A percentile compares a stretch with the other conserved stretches of the same genome.
These are phyloP conservation scores for Amanita phalloides DNA, from an alignment of 768 basidiomycete genomes.

Conservation along the genomic window DNA sequence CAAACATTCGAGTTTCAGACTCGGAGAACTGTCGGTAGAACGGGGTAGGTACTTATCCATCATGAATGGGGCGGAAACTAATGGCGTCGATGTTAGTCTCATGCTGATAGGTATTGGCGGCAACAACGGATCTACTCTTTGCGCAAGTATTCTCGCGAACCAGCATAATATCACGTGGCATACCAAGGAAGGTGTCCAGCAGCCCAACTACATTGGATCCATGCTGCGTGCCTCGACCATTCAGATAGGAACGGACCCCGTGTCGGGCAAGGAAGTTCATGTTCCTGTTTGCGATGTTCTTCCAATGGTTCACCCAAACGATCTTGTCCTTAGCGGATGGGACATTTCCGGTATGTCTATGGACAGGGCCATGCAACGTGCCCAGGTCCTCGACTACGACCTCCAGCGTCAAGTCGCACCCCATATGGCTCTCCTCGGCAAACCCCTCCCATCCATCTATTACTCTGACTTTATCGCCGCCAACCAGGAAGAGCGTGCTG, in stretches of 20 bases:
- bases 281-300: slow-evolving; percentile 88
- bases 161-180: slow-evolving; percentile 90
- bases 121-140: slow-evolving; percentile 93
- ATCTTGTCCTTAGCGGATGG: slow-evolving; percentile 96
- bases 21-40: slow-evolving; percentile 73
- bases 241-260: slow-evolving; percentile 74
- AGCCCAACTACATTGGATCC: slow-evolving; percentile 97
- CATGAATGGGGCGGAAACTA: slow-evolving; percentile 5
- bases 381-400: slow-evolving; percentile 91
- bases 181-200: slow-evolving; percentile 86
- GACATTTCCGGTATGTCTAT: slow-evolving; percentile 83
- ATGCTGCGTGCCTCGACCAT: slow-evolving; percentile 94
- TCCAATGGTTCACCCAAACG: slow-evolving; percentile 97
- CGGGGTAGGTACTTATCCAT: slow-evolving; percentile 55
- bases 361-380: slow-evolving; percentile 90
- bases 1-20: slow-evolving; percentile 90
- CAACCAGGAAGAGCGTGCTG: slow-evolving; percentile 93
- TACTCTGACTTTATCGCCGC: slow-evolving; percentile 97
- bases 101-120: slow-evolving; percentile 97
- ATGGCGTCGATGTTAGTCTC: slow-evolving; percentile 40
- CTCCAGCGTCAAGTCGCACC: slow-evolving; percentile 92
- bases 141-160: slow-evolving; percentile 93
- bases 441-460: slow-evolving; percentile 91
- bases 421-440: slow-evolving; percentile 67
- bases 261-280: slow-evolving; percentile 80